Percentiles rank a stretch among this genome's conserved stretches.
phyloP scores from a whole-genome alignment of 1,139 yeast species.

The Blastobotrys proliferans region DNA sequence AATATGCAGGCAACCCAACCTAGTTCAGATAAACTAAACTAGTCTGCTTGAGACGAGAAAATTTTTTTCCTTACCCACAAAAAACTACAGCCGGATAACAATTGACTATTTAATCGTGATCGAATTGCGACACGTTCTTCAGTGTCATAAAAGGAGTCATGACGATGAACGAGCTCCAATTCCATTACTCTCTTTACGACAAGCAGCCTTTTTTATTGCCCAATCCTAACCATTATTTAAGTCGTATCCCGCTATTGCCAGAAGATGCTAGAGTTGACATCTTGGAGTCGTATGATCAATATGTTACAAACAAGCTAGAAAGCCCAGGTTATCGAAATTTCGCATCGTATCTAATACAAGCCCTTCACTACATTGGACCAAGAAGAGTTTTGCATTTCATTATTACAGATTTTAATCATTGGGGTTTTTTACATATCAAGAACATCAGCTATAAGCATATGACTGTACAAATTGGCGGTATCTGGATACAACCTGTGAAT shows the following conservation, averaged over 20 bases:
- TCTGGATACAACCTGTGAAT: conserved; percentile 3
- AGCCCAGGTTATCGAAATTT: conserved; percentile 13
- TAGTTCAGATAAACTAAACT: too few species aligned
- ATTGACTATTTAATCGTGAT: not conserved
- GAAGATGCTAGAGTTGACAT: not conserved
- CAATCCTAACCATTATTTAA: conserved; percentile 4
- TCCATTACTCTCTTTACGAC: conserved; percentile 6
- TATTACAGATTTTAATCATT: conserved; percentile 12
- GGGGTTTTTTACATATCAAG: conserved; percentile 10
- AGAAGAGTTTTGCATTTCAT: conserved; percentile 9
- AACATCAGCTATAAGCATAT: not conserved
- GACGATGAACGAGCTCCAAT: conserved; percentile 6
- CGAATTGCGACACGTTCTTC: too few species aligned
- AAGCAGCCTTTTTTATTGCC: conserved; percentile 9
- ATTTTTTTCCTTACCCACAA: too few species aligned
- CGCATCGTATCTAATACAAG: conserved; percentile 9
- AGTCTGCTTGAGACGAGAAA: too few species aligned
- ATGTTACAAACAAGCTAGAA: conserved; percentile 2
- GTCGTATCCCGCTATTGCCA: conserved; percentile 7
- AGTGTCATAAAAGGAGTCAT: not conserved
- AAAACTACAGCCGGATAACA: not conserved
- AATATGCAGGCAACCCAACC: too few species aligned
- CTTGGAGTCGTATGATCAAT: conserved; percentile 10
- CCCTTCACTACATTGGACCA: conserved; percentile 3
- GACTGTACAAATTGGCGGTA: conserved; percentile 2